phyloP scores from a whole-genome alignment of 441 rosid genomes.

The Codiaeum variegatum region DNA sequence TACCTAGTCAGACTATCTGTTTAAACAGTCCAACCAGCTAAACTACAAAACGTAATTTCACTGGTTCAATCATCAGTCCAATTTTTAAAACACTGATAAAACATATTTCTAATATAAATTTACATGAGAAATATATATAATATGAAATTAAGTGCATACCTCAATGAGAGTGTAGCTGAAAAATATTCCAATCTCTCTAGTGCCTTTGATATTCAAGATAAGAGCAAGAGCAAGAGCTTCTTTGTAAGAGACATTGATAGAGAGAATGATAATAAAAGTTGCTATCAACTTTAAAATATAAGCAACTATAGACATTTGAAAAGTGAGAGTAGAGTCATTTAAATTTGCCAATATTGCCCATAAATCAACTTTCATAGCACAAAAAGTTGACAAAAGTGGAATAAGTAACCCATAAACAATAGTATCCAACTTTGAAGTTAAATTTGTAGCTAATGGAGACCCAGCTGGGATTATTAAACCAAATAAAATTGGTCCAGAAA shows the following conservation, averaged over 20 bases:
- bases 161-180: conserved; percentile 17
- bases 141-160: conserved; percentile 1
- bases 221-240: conserved; percentile 46
- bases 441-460: conserved; percentile 32
- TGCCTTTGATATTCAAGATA: conserved; percentile 45
- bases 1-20: too few species aligned
- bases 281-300: conserved; percentile 26
- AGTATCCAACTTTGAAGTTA: conserved; percentile 30
- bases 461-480: conserved; percentile 40
- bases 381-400: conserved; percentile 20
- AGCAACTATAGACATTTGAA: conserved; percentile 24
- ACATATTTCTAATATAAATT: too few species aligned
- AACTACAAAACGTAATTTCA: too few species aligned
- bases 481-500: conserved; percentile 24
- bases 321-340: neutral
- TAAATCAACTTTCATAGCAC: conserved; percentile 19
- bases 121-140: too few species aligned
- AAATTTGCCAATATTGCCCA: neutral
- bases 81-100: too few species aligned
- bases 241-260: conserved; percentile 25
- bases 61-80: too few species aligned
- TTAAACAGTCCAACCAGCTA: too few species aligned
- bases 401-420: conserved; percentile 26
- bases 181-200: conserved; percentile 34
- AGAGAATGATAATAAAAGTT: conserved; percentile 26